Conservation (phyloP, 2,329 filamentous ascomycete species). For the Venturia effusa region DNA sequence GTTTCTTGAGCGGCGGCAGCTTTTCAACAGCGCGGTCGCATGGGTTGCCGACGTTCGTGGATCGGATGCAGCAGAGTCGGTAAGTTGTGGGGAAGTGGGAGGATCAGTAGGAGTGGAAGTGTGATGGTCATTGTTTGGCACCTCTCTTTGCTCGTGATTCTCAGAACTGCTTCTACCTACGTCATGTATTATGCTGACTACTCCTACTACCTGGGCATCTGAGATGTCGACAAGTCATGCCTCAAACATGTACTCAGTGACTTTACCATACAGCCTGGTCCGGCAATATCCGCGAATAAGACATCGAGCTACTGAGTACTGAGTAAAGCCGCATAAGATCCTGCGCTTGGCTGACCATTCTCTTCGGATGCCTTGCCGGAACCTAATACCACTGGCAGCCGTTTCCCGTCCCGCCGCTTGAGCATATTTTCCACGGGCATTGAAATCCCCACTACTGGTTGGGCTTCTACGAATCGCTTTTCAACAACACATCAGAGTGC, state of each 20-base stretch:
- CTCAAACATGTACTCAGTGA: no score
- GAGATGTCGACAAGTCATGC: no score
- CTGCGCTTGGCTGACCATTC: not conserved
- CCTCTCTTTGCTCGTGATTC: not conserved
- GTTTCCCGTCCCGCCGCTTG: not conserved
- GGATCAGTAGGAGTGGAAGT: not conserved
- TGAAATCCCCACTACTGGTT: not conserved
- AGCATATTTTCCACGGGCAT: not conserved
- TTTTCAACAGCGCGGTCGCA: not conserved
- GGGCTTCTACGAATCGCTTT: not conserved
- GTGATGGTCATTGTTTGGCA: not conserved
- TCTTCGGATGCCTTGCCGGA: not conserved
- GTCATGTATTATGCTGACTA: not conserved
- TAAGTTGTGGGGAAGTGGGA: not conserved
- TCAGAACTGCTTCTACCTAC: not conserved
- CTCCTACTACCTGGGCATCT: not conserved
- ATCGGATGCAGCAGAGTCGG: constrained; percentile 1
- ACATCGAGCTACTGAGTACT: not conserved
- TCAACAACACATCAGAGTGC: not conserved
- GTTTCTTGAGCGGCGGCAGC: not conserved
- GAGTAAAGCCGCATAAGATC: not conserved
- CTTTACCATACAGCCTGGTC: not conserved
- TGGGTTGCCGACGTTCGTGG: not conserved
- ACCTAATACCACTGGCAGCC: not conserved
- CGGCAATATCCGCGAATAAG: not conserved